Base-by-base conservation (phyloP, 106 monocot species). In the Dioscorea zingiberensis region DNA sequence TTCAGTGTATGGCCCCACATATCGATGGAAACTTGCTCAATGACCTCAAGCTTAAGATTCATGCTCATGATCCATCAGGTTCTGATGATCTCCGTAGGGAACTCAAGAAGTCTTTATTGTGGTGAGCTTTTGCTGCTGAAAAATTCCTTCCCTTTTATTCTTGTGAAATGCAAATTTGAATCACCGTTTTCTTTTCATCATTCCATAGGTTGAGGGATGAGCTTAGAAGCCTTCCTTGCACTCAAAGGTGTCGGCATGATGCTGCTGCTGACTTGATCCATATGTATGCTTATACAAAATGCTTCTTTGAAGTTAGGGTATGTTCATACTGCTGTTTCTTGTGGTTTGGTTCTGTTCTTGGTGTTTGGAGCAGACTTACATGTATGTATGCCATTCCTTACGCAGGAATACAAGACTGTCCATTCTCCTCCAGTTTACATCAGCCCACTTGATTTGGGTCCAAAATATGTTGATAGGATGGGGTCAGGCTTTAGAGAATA, bases 191-290 rank as follows among this genome's bases (percentile, higher is more conserved):
- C 45, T 62, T 45, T 44, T 4, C 25, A 2, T n/a, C 56, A 22
- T 60, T 25, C 16, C 55, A 44, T 72, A 97, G 97, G 97, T 84
- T 97, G 54, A 80, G 97, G 69, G 97, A 97, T 73, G 88, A 91
- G 54, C 70, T 97, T 8, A 73, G 97, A 27, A 81, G 69, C 58
- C 78, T 97, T 28, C 85, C 88, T 38, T 92, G 92, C 69, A 75
- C 86, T 17, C 67, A 86, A 22, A 92, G 84, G 58, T 86, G 86
- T 55, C 80, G 88, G 25, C 91, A 97, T 78, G 97, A 97, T 76
- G 97, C 85, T 68, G 97, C 92, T 63, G 97, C 97, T 21, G 97
- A 97, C 59, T 77, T 97, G 67, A 76, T 97, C 70, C 97, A 97
- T 74, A 83, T 92, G 60, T 92, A 97, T 71, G 91, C 97, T 16